Evolutionary conservation across 31 red algal genomes (phyloP).

Genomic region (Asparagopsis taxiformis): DNA sequence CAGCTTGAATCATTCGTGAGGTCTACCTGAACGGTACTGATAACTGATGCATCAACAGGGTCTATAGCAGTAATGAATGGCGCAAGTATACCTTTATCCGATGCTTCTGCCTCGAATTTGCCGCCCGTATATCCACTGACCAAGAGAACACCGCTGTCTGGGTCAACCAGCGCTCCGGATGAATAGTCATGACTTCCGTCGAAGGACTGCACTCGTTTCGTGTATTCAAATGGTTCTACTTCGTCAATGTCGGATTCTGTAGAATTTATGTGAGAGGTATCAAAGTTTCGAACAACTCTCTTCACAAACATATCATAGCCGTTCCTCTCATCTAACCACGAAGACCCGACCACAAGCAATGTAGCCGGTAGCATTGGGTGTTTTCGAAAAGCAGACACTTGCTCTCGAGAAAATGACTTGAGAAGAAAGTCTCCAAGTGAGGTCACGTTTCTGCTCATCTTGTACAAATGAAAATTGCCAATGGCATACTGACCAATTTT

Average conservation of each 20-base stretch:
- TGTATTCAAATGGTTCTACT: slow-evolving; percentile 40
- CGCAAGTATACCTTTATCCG: slow-evolving; percentile 39
- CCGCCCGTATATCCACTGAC: slow-evolving; percentile 54
- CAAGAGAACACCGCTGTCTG: slow-evolving; percentile 36
- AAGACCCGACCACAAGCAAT: slow-evolving; percentile 40
- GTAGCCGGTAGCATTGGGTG: slow-evolving; percentile 47
- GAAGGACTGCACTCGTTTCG: slow-evolving; percentile 30
- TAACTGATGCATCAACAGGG: slow-evolving; percentile 38
- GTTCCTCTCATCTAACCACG: slow-evolving; percentile 51
- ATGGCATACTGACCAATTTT: slow-evolving; percentile 56
- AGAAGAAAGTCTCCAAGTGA: slow-evolving; percentile 50
- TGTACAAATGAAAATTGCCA: slow-evolving; percentile 74
- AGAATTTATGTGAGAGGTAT: slow-evolving; percentile 19
- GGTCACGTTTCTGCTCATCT: slow-evolving; percentile 21
- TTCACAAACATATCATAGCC: slow-evolving; percentile 70
- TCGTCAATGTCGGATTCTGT: slow-evolving; percentile 60
- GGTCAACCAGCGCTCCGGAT: slow-evolving; percentile 32
- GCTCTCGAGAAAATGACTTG: slow-evolving; percentile 46
- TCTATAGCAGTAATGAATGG: slow-evolving; percentile 47
- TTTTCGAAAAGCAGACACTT: slow-evolving; percentile 34
- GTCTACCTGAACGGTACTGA: slow-evolving; percentile 30
- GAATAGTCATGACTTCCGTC: slow-evolving; percentile 60
- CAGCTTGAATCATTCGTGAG: slow-evolving; percentile 17
- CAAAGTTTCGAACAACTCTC: slow-evolving; percentile 40
- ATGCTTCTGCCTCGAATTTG: slow-evolving; percentile 20